These are phyloP conservation scores for Barnettozyma sucrosica DNA, from an alignment of 805 yeast species.

Conservation along the genomic window DNA sequence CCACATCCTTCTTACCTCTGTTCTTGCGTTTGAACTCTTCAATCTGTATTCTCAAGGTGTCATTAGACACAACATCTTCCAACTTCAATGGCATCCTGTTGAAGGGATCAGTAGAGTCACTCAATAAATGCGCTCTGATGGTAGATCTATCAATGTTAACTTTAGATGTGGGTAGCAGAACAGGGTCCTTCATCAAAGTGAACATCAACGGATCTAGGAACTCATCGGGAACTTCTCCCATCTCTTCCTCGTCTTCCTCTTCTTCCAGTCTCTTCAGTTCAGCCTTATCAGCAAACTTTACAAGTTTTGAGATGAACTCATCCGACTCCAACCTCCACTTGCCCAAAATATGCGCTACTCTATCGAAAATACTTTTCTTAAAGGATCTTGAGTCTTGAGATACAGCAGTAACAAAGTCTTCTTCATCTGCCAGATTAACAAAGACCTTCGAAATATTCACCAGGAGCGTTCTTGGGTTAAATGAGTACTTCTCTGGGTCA, in stretches of 20 bases:
- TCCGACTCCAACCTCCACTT: slow-evolving; percentile 49
- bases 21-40: slow-evolving; percentile 33
- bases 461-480: slow-evolving; percentile 72
- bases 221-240: slow-evolving; percentile 95
- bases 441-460: slow-evolving; percentile 69
- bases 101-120: slow-evolving; percentile 96
- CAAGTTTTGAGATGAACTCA: slow-evolving; percentile 45
- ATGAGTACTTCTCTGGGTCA: slow-evolving; percentile 75
- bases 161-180: slow-evolving; percentile 81
- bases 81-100: slow-evolving; percentile 85
- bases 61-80: slow-evolving; percentile 82
- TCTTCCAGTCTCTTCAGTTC: slow-evolving; percentile 53
- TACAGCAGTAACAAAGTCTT: slow-evolving; percentile 68
- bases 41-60: slow-evolving; percentile 59
- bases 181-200: slow-evolving; percentile 94
- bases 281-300: slow-evolving; percentile 59
- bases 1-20: slow-evolving; percentile 10
- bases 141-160: slow-evolving; percentile 86
- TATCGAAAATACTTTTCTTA: slow-evolving; percentile 53
- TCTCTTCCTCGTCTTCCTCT: slow-evolving; percentile 78
- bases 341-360: slow-evolving; percentile 64
- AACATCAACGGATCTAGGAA: slow-evolving; percentile 95
- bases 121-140: slow-evolving; percentile 85
- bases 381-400: slow-evolving; percentile 93
- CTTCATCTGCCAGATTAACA: slow-evolving; percentile 60